Evolutionary conservation across 2,329 filamentous ascomycete genomes (phyloP), one percentile per base, ranked within the genome.

Genomic region (Diplodia intermedia): DNA sequence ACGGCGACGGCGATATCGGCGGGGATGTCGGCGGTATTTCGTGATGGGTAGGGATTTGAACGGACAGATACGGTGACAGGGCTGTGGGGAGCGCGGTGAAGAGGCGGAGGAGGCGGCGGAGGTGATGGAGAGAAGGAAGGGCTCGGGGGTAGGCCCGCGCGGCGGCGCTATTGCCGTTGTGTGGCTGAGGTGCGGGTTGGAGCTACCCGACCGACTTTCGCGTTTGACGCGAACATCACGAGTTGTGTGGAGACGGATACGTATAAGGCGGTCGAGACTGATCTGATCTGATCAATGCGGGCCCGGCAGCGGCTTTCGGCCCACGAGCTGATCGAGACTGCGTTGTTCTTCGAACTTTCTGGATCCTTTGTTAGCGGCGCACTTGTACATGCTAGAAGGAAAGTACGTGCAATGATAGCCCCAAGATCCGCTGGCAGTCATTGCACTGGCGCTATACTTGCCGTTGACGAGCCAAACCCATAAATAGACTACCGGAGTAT

Each of bases 181-280:
- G 15, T 84, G 82, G 82, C 81, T 82, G 0, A 69, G 66, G 66
- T 84, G 84, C 70, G 73, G 73, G 31, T 67, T 75, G 11, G 1
- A 71, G 71, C 0, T 69, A 75, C 8, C 79, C 78, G 8, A 53
- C 75, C 74, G 77, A 83, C 36, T 68, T 80, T 80, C 67, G 82
- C 84, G 1, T 84, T 81, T 69, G 81, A 84, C 76, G 82, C 80
- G 5, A 83, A 84, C 71, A 75, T 77, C 8, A 75, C 76, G 7
- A 77, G 78, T 15, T 73, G 75, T 71, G 72, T 73, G 8, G 82
- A 83, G 77, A 70, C 74, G 15, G 82, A 84, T 71, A 81, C 80
- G 18, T 84, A 72, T 53, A 77, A 82, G 69, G 74, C 75, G 53
- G 79, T 78, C 71, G 82, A 82, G 0, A 84, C 84, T 62, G 74